Conservation (phyloP, 129 eudicot species). For the Chrysanthemum seticuspe region DNA sequence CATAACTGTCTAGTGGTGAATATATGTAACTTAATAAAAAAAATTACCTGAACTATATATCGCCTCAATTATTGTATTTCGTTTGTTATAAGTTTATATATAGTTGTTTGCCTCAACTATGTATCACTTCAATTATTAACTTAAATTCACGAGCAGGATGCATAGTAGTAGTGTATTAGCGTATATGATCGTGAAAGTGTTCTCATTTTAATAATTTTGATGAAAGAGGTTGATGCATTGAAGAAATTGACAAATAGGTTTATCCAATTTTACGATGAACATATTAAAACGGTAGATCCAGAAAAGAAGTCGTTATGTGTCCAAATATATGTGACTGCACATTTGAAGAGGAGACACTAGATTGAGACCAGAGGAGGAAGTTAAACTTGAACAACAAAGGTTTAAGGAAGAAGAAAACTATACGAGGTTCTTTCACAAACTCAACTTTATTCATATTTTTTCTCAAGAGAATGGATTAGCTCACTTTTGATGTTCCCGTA, state of each 20-base stretch:
- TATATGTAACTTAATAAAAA: no score
- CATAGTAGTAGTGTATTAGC: no score
- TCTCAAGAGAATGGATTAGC: constrained; percentile 91
- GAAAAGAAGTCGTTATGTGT: constrained; percentile 70
- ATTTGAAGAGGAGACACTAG: constrained; percentile 47
- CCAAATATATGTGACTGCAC: constrained; percentile 60
- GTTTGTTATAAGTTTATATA: no score
- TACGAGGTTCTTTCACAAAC: constrained; percentile 93
- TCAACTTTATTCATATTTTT: constrained; percentile 81
- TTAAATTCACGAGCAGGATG: no score
- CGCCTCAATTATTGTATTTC: no score
- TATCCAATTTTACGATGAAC: constrained; percentile 70
- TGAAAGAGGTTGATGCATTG: constrained; percentile 75
- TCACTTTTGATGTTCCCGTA: constrained; percentile 42
- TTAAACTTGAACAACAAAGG: constrained; percentile 57
- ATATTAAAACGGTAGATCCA: constrained; percentile 68
- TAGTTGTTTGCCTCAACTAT: no score
- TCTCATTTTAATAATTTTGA: constrained; percentile 3
- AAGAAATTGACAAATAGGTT: constrained; percentile 64
- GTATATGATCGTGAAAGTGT: not conserved
- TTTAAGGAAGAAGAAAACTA: constrained; percentile 64
- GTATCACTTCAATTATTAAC: no score
- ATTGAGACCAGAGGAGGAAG: constrained; percentile 53
- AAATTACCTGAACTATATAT: no score
- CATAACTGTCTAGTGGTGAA: no score